Base-by-base conservation (phyloP, 2,329 filamentous ascomycete species). In the Verticillium isaacii region DNA sequence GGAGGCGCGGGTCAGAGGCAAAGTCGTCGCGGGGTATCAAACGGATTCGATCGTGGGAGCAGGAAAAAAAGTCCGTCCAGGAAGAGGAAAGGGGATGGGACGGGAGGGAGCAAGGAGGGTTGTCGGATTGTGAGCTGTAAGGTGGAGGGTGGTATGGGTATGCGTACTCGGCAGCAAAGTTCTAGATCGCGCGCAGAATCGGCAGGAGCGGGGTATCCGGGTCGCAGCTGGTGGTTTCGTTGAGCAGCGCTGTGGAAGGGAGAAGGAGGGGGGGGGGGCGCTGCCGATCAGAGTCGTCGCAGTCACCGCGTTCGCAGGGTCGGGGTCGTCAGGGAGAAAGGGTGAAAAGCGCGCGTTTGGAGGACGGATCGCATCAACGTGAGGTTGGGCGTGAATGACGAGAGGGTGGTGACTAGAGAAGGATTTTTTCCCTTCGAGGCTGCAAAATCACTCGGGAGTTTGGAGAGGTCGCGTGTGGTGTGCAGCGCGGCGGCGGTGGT, bases 151-250 rank as follows among this genome's bases (percentile, higher is more conserved):
- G 41, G 41, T 50, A 50, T 58, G 56, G 32, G 56, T 39, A 56
- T n/a, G 54, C 32, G 32, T 58, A 58, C 41, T 50, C 41, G 61
- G 63, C 59, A 65, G 62, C 63, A 64, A 64, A 64, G 64, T 66
- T 66, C 64, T 66, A 66, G 64, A 66, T 65, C 52, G 59, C 64
- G 63, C 63, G 64, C 64, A 66, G 63, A 65, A 63, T 66, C 56
- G 63, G 63, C 60, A 66, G 64, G 64, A 66, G 64, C 64, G 64
- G 64, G 64, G 64, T 66, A 66, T 65, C 60, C 61, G 63, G 65
- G 61, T 65, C 61, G 60, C 61, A 50, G 41, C 41, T 50, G 41
- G 41, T 50, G 41, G 41, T 50, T 50, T 50, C n/a, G 41, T 23
- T 50, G 41, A 50, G 41, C 41, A 50, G 62, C 59, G 56, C 60